Percentiles rank a stretch among this genome's conserved stretches.
Evolutionary conservation across 139 green algal genomes (phyloP).

Genomic region (Prasinococcaceae sp.): DNA sequence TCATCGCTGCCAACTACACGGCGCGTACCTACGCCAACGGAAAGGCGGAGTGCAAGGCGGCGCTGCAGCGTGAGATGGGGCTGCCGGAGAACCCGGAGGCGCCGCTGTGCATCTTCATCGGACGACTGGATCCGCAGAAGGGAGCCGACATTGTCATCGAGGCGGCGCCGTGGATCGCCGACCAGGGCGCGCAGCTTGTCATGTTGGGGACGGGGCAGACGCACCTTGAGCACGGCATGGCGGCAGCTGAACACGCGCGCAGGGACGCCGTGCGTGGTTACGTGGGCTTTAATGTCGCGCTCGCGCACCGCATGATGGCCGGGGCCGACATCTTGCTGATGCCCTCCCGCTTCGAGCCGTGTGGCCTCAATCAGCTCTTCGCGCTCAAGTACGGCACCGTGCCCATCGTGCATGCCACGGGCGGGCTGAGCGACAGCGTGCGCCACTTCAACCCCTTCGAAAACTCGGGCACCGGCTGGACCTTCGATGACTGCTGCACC

Average conservation of each 20-base stretch:
- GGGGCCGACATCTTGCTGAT: constrained; percentile 64
- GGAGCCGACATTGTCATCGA: constrained; percentile 26
- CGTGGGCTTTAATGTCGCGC: constrained; percentile 80
- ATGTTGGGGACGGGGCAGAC: constrained; percentile 56
- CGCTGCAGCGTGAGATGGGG: constrained; percentile 34
- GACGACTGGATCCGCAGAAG: constrained; percentile 74
- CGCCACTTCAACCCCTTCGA: constrained; percentile 46
- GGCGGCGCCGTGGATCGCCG: constrained; percentile 4
- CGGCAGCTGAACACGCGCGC: constrained; percentile 6
- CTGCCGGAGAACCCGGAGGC: constrained; percentile 25
- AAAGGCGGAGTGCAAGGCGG: constrained; percentile 33
- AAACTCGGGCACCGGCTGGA: constrained; percentile 46
- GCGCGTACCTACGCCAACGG: constrained; percentile 11
- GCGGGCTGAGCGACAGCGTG: constrained; percentile 38
- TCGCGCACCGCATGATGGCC: constrained; percentile 83
- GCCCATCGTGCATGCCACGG: constrained; percentile 70
- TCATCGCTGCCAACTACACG: constrained; percentile 14
- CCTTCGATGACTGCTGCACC: constrained; percentile 35
- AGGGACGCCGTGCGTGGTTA: constrained; percentile 41
- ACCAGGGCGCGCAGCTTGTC: constrained; percentile 41
- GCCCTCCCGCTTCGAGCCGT: constrained; percentile 35
- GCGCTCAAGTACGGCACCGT: constrained; percentile 65
- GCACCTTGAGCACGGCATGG: constrained; percentile 49
- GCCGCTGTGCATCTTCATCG: constrained; percentile 66
- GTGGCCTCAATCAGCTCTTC: constrained; percentile 26